phyloP scores from a whole-genome alignment of 768 basidiomycete species.

The Russula earlei region DNA sequence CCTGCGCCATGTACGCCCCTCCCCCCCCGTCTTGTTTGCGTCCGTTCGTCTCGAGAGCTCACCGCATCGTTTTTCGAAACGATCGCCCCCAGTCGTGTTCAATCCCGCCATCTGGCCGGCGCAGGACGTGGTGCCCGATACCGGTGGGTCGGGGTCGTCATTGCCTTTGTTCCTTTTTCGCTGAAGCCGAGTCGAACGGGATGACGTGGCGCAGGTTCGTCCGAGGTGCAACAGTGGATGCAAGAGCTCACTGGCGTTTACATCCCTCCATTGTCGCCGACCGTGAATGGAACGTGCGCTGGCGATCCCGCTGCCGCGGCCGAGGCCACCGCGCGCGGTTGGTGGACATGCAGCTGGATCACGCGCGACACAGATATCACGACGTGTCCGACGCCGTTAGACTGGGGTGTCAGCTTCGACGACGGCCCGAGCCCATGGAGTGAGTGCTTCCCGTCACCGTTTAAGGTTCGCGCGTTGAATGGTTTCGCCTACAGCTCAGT shows the following conservation, averaged over 20 bases:
- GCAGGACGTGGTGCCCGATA: slow-evolving; percentile 50
- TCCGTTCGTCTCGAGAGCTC: not conserved
- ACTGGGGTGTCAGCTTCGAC: slow-evolving; percentile 80
- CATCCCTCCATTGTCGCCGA: slow-evolving; percentile 59
- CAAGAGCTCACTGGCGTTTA: slow-evolving; percentile 59
- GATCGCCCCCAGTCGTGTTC: slow-evolving; percentile 40
- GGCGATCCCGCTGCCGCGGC: slow-evolving; percentile 47
- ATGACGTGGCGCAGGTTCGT: slow-evolving; percentile 33
- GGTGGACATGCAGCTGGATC: slow-evolving; percentile 86
- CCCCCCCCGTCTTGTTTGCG: not conserved
- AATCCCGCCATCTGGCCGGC: slow-evolving; percentile 46
- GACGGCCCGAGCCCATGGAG: slow-evolving; percentile 84
- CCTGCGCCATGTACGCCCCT: slow-evolving; percentile 49
- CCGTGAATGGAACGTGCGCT: slow-evolving; percentile 58
- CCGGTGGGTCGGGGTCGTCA: no score
- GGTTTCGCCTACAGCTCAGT: slow-evolving; percentile 37
- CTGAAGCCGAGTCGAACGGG: not conserved
- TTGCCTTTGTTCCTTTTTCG: not conserved
- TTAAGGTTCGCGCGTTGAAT: not conserved
- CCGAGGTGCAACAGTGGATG: slow-evolving; percentile 67
- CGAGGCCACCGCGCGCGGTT: slow-evolving; percentile 56
- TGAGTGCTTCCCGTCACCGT: slow-evolving; percentile 30
- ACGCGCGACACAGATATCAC: slow-evolving; percentile 53
- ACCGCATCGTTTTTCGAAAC: not conserved
- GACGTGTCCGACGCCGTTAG: slow-evolving; percentile 54